Evolutionary conservation across 2,329 filamentous ascomycete species (phyloP).

Genomic region (Raffaelea deltoideospora): DNA sequence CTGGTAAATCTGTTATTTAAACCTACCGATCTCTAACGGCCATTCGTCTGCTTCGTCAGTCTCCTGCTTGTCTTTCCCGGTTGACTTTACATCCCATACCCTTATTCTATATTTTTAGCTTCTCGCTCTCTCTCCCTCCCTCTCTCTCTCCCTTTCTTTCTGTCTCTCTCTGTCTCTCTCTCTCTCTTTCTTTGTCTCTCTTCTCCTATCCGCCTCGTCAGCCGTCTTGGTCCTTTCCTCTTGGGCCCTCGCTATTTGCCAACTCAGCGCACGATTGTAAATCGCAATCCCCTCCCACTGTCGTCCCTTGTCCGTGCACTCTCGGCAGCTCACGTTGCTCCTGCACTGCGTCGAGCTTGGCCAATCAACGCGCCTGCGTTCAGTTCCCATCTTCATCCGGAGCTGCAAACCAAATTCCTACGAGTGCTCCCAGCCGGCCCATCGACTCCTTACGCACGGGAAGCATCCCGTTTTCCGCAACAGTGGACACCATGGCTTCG

Average conservation of each 20-base stretch:
- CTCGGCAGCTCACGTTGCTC: background rate
- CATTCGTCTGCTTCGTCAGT: too few species aligned
- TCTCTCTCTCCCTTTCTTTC: background rate
- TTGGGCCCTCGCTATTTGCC: background rate
- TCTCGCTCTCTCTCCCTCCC: background rate
- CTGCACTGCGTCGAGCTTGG: background rate
- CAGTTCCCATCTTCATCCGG: background rate
- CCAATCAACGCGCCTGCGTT: background rate
- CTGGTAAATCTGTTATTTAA: too few species aligned
- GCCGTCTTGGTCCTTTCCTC: background rate
- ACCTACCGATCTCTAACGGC: too few species aligned
- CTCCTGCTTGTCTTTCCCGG: too few species aligned
- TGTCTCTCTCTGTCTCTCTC: background rate
- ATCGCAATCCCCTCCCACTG: too few species aligned
- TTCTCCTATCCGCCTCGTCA: background rate
- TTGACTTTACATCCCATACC: too few species aligned
- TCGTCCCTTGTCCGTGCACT: background rate
- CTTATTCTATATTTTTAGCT: too few species aligned
- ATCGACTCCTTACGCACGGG: conserved; percentile 1
- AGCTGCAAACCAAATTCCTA: background rate
- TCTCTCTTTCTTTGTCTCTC: background rate
- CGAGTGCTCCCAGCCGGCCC: background rate
- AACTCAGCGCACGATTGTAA: too few species aligned
- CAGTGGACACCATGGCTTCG: conserved; percentile 55
- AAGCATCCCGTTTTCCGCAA: background rate